Percentiles rank a stretch among this genome's conserved stretches.
Conservation (phyloP, 2,329 filamentous ascomycete genomes). For the Aureobasidium sp. region DNA sequence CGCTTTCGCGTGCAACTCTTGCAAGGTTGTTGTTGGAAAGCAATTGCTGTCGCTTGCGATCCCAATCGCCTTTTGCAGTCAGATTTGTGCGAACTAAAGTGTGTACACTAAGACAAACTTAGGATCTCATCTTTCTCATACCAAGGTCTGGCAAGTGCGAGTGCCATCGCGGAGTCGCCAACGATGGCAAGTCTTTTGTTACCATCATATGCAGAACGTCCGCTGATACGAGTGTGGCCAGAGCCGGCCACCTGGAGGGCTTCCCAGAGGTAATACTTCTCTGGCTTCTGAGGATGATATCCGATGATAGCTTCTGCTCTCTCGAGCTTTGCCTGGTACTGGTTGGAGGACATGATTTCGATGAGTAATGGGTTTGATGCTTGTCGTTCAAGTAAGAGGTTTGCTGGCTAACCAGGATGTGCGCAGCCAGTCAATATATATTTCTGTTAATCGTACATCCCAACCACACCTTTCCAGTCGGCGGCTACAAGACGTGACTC, state of each 20-base stretch:
- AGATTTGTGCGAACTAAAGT: not conserved
- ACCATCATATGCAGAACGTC: not conserved
- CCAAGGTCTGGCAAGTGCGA: not conserved
- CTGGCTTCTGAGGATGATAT: not conserved
- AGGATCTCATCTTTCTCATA: not conserved
- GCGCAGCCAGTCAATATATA: not conserved
- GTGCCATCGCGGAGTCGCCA: not conserved
- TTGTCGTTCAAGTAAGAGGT: not conserved
- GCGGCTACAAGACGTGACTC: too few species aligned
- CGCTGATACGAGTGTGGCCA: not conserved
- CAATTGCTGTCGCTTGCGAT: not conserved
- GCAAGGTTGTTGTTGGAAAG: not conserved
- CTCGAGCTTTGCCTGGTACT: not conserved
- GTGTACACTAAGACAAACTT: not conserved
- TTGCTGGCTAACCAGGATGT: not conserved
- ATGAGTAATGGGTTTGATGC: not conserved
- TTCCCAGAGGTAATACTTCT: not conserved
- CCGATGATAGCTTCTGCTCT: not conserved
- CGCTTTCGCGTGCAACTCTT: not conserved
- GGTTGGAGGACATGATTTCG: not conserved
- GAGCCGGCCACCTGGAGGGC: constrained; percentile 6
- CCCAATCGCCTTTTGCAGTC: not conserved
- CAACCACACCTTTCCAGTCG: not conserved
- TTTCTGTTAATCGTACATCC: not conserved
- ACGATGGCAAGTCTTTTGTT: constrained; percentile 1